Evolutionary conservation across 2,329 filamentous ascomycete genomes (phyloP).

Genomic region (Aspergillus fischeri): DNA sequence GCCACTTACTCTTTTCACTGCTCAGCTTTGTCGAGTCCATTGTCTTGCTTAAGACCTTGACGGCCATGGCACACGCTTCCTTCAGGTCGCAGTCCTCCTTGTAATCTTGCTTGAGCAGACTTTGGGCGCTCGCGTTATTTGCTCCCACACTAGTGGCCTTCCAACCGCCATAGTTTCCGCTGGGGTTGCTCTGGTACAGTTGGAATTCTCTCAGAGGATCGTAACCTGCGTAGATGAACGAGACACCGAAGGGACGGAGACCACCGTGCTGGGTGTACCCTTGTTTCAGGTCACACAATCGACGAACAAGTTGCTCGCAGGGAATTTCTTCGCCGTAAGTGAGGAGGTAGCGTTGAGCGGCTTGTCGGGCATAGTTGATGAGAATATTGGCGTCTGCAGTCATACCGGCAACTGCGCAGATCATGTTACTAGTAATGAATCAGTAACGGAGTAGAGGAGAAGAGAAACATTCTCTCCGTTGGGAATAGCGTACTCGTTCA

Average conservation of each 20-base stretch:
- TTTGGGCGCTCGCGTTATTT: slow-evolving; percentile 97
- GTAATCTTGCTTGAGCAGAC: slow-evolving; percentile 97
- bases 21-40: slow-evolving; percentile 99
- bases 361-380: slow-evolving; percentile 98
- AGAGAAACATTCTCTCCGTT: not conserved
- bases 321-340: slow-evolving; percentile 99
- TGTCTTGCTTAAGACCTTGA: slow-evolving; percentile 99
- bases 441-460: not conserved
- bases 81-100: slow-evolving; percentile 96
- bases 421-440: slow-evolving; percentile 77
- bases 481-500: slow-evolving; percentile 74
- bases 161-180: slow-evolving; percentile 98
- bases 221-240: slow-evolving; percentile 99
- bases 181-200: slow-evolving; percentile 98
- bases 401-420: slow-evolving; percentile 98
- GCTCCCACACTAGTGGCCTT: slow-evolving; percentile 97
- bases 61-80: slow-evolving; percentile 94
- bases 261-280: slow-evolving; percentile 99
- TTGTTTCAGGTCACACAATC: slow-evolving; percentile 96
- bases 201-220: slow-evolving; percentile 96
- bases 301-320: slow-evolving; percentile 95
- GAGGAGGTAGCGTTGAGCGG: slow-evolving; percentile 93
- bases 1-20: slow-evolving; percentile 89
- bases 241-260: slow-evolving; percentile 95
- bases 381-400: slow-evolving; percentile 99